These are phyloP conservation scores for Fomitiporia mediterranea DNA, from an alignment of 1,284 basidiomycete genomes.

Conservation along the genomic window DNA sequence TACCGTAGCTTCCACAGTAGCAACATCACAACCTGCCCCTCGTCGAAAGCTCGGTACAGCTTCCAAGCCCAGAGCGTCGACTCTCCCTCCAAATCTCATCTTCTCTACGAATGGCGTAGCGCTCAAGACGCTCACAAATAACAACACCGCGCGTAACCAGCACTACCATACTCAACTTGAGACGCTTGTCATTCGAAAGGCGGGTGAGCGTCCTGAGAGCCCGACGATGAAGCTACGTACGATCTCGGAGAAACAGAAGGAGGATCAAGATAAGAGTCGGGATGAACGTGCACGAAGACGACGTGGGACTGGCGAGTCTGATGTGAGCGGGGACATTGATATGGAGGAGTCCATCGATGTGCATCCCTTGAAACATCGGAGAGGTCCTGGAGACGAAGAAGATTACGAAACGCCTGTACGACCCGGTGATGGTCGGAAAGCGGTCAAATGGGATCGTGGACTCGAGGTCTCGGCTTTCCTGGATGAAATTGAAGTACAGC, in stretches of 20 bases:
- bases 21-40: background rate
- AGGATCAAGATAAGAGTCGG: conserved; percentile 57
- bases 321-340: conserved; percentile 29
- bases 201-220: conserved; percentile 72
- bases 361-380: conserved; percentile 38
- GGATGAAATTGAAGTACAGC: conserved; percentile 52
- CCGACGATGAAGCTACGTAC: conserved; percentile 73
- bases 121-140: conserved; percentile 60
- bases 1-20: conserved; percentile 22
- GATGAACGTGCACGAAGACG: conserved; percentile 64
- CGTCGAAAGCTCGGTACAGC: conserved; percentile 1
- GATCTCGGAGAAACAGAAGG: conserved; percentile 63
- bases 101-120: conserved; percentile 39
- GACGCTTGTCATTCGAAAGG: conserved; percentile 63
- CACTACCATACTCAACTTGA: conserved; percentile 54
- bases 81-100: conserved; percentile 28
- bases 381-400: conserved; percentile 77
- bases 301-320: conserved; percentile 30
- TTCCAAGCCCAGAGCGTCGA: background rate
- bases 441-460: conserved; percentile 78
- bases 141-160: conserved; percentile 70
- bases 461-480: conserved; percentile 57
- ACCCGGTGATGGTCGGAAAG: conserved; percentile 41
- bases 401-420: conserved; percentile 67
- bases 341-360: conserved; percentile 27